A percentile compares a stretch with the other conserved stretches of the same genome.
These are phyloP conservation scores for Aspergillus spinulosporus DNA, from an alignment of 2,329 filamentous ascomycete genomes.

Conservation along the genomic window DNA sequence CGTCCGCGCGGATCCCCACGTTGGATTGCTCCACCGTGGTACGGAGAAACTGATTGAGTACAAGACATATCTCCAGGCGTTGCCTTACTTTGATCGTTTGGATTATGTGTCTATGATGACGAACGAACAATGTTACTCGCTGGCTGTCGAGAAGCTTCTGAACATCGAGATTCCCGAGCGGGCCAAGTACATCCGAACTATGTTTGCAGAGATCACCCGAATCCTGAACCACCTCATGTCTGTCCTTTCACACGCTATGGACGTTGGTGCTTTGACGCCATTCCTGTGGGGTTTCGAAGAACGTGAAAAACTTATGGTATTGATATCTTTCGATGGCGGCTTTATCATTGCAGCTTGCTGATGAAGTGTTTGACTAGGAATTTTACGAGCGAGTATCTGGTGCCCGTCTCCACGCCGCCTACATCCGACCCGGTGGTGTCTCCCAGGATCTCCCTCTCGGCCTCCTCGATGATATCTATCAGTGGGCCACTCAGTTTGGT, in stretches of 20 bases:
- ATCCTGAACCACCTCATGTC: constrained; percentile 98
- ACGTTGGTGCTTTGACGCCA: constrained; percentile 94
- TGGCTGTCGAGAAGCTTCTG: constrained; percentile 95
- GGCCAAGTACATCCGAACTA: constrained; percentile 92
- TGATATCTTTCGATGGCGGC: constrained; percentile 28
- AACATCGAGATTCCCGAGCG: constrained; percentile 94
- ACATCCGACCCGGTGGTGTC: constrained; percentile 93
- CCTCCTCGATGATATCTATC: constrained; percentile 97
- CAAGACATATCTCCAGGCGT: constrained; percentile 96
- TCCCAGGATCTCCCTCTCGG: constrained; percentile 92
- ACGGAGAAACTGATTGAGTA: constrained; percentile 99
- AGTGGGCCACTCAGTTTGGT: constrained; percentile 98
- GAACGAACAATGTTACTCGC: constrained; percentile 95
- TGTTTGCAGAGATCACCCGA: constrained; percentile 94
- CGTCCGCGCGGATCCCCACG: constrained; percentile 91
- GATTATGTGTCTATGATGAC: constrained; percentile 99
- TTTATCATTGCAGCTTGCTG: neutral
- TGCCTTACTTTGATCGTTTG: constrained; percentile 97
- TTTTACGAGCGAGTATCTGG: constrained; percentile 99
- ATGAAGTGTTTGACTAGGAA: constrained; percentile 63
- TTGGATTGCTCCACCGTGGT: constrained; percentile 91
- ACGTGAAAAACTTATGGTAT: constrained; percentile 98
- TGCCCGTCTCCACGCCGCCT: constrained; percentile 94
- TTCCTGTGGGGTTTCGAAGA: constrained; percentile 99
- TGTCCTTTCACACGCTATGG: constrained; percentile 95